phyloP scores from a whole-genome alignment of 164 flowering plant genomes.

The Paratinospora sagittata region DNA sequence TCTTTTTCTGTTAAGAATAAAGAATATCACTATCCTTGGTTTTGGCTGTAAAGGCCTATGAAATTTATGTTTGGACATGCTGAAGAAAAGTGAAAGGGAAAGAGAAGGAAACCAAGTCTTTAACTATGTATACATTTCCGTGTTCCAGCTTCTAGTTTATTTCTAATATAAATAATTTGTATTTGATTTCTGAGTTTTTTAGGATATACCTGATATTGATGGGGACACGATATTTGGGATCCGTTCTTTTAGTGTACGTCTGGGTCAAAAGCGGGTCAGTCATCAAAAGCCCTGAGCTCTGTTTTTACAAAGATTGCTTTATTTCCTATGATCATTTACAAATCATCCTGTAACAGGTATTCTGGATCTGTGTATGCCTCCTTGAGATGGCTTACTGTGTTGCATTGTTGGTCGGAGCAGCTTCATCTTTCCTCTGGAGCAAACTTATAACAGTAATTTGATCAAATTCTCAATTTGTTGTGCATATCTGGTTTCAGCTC shows the following conservation, averaged over 20 bases:
- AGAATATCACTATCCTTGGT: no score
- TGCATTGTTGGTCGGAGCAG: constrained; percentile 57
- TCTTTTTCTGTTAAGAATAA: no score
- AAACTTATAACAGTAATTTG: constrained; percentile 52
- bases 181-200: constrained; percentile 13
- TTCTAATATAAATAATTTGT: background rate
- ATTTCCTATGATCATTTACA: background rate
- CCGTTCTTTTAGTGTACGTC: constrained; percentile 56
- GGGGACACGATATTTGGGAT: constrained; percentile 82
- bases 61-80: no score
- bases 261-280: constrained; percentile 77
- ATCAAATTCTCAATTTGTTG: background rate
- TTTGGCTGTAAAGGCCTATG: no score
- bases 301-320: background rate
- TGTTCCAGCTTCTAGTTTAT: background rate
- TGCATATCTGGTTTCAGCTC: background rate
- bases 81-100: no score
- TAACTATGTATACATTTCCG: no score
- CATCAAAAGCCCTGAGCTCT: background rate
- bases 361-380: constrained; percentile 73
- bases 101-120: no score
- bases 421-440: constrained; percentile 57
- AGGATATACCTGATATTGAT: constrained; percentile 91
- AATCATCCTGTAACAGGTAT: constrained; percentile 44
- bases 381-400: constrained; percentile 68